Evolutionary conservation across 2,329 filamentous ascomycete genomes (phyloP).

Genomic region (Mollisiaceae sp.): DNA sequence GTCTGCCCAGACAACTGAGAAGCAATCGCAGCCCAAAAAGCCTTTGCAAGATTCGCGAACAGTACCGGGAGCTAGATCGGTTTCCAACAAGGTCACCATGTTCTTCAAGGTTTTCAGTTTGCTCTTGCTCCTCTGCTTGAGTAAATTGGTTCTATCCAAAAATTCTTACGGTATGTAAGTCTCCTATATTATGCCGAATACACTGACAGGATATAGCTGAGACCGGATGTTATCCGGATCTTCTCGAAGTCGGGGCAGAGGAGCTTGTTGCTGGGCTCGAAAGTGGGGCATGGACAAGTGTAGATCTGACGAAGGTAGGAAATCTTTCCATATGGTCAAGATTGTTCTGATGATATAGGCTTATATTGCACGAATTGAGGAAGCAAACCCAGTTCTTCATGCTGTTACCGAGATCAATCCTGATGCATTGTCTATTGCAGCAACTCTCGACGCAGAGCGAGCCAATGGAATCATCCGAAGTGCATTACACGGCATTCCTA

Average conservation of each 20-base stretch:
- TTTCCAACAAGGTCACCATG: slow-evolving; percentile 10
- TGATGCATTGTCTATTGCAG: slow-evolving; percentile 41
- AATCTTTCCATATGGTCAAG: slow-evolving; percentile 38
- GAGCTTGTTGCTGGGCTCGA: slow-evolving; percentile 56
- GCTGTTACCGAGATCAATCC: slow-evolving; percentile 42
- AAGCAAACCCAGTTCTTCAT: slow-evolving; percentile 34
- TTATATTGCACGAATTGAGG: slow-evolving; percentile 36
- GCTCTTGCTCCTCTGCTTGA: slow-evolving; percentile 11
- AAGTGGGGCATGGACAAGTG: slow-evolving; percentile 56
- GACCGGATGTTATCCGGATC: slow-evolving; percentile 38
- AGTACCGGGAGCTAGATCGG: neutral
- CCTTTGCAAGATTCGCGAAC: neutral
- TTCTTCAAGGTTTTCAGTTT: slow-evolving; percentile 10
- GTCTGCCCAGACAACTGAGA: neutral
- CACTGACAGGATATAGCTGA: slow-evolving; percentile 10
- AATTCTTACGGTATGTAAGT: neutral
- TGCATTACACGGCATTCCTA: slow-evolving; percentile 61
- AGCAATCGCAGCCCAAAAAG: neutral
- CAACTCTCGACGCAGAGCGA: slow-evolving; percentile 39
- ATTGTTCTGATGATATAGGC: slow-evolving; percentile 25
- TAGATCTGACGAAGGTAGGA: slow-evolving; percentile 60
- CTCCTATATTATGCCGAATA: neutral
- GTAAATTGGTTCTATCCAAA: slow-evolving; percentile 9
- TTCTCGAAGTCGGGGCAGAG: slow-evolving; percentile 58
- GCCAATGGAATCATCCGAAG: slow-evolving; percentile 35